Evolutionary conservation across 2,329 filamentous ascomycete genomes (phyloP).

Genomic region (Iodosphaeria phyllophila): DNA sequence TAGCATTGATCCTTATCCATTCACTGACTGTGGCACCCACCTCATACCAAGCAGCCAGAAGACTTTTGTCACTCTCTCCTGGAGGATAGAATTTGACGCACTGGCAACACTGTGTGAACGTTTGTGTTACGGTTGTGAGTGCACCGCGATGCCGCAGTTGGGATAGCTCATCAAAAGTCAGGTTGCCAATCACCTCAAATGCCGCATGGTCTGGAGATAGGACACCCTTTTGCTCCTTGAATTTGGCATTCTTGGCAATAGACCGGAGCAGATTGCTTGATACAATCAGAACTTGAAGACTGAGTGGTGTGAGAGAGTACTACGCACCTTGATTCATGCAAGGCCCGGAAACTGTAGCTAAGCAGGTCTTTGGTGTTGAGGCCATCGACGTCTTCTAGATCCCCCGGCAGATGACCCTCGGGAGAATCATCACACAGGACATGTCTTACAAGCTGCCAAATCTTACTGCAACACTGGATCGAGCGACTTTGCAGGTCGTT

Average conservation of each 20-base stretch:
- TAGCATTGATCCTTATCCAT: neutral
- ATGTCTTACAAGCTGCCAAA: slow-evolving; percentile 60
- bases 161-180: slow-evolving; percentile 69
- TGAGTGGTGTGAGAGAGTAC: neutral
- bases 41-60: slow-evolving; percentile 54
- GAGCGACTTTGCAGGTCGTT: slow-evolving; percentile 32
- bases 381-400: slow-evolving; percentile 51
- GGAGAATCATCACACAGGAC: slow-evolving; percentile 88
- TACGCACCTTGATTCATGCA: slow-evolving; percentile 77
- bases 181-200: slow-evolving; percentile 47
- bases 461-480: slow-evolving; percentile 38
- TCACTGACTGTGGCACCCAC: slow-evolving; percentile 25
- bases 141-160: slow-evolving; percentile 78
- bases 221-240: slow-evolving; percentile 20
- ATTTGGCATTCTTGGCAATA: slow-evolving; percentile 34
- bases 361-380: slow-evolving; percentile 74
- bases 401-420: slow-evolving; percentile 67
- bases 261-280: slow-evolving; percentile 53
- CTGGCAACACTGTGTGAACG: slow-evolving; percentile 67
- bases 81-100: slow-evolving; percentile 28
- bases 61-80: slow-evolving; percentile 16
- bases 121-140: slow-evolving; percentile 81
- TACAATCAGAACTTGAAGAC: slow-evolving; percentile 6
- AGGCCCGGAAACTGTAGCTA: slow-evolving; percentile 84
- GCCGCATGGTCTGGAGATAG: slow-evolving; percentile 31